Percentiles rank a stretch among this genome's conserved stretches.
phyloP scores from a whole-genome alignment of 1,284 basidiomycete species.

The Leccinum solheimii region DNA sequence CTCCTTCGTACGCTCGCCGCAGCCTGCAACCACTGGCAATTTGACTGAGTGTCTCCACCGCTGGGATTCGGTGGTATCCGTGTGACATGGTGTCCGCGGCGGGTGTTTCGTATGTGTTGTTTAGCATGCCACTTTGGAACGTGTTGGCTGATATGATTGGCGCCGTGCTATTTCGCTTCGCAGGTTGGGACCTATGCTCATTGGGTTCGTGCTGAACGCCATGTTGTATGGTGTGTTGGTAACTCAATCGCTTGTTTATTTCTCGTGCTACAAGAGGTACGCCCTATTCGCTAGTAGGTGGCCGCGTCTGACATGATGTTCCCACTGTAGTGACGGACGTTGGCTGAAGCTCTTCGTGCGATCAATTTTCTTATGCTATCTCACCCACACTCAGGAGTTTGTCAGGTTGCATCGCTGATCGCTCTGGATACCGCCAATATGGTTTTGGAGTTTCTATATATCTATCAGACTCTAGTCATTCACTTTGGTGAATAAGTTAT shows the following conservation, averaged over 20 bases:
- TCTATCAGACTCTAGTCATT: conserved; percentile 38
- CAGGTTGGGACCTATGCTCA: conserved; percentile 43
- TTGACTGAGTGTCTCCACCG: conserved; percentile 7
- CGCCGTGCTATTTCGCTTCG: neutral
- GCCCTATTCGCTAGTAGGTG: neutral
- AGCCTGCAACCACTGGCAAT: neutral
- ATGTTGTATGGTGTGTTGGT: conserved; percentile 44
- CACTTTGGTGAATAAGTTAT: conserved; percentile 36
- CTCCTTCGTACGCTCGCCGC: conserved; percentile 1
- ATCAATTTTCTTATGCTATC: neutral
- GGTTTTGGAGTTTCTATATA: conserved; percentile 40
- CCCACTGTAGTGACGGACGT: conserved; percentile 13
- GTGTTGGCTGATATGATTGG: conserved; percentile 1
- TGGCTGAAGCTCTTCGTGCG: conserved; percentile 30
- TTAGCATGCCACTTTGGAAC: neutral
- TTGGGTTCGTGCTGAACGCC: conserved; percentile 42
- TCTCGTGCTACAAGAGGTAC: conserved; percentile 41
- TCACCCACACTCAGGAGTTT: neutral
- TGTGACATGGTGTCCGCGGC: conserved; percentile 20
- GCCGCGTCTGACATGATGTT: neutral
- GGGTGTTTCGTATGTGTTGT: conserved; percentile 23
- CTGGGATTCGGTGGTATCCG: conserved; percentile 13
- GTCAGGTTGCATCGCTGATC: conserved; percentile 39
- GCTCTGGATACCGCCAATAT: conserved; percentile 42
- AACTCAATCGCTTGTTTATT: conserved; percentile 44